A percentile compares a stretch with the other conserved stretches of the same genome.
These are phyloP conservation scores for Blyttiomyces sp. DNA, from an alignment of 371 early-diverging fungal species.

Conservation along the genomic window DNA sequence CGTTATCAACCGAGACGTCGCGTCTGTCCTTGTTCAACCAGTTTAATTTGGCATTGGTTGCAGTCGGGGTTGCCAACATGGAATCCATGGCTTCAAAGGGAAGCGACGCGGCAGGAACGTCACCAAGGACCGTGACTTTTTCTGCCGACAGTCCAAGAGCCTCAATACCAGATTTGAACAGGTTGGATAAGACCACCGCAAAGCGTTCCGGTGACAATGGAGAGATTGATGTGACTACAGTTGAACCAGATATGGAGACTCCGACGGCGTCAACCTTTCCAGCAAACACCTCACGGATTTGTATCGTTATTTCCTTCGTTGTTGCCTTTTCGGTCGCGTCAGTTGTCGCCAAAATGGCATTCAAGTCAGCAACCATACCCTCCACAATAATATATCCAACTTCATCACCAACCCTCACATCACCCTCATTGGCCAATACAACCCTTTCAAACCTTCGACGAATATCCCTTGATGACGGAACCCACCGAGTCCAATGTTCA, in stretches of 20 bases:
- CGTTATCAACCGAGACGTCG: background rate
- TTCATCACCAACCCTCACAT: slow-evolving; percentile 5
- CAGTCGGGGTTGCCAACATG: background rate
- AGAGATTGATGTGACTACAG: background rate
- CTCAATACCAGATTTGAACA: background rate
- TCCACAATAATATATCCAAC: slow-evolving; percentile 17
- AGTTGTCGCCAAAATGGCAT: background rate
- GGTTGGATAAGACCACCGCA: background rate
- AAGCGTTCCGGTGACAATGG: background rate
- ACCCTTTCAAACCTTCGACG: slow-evolving; percentile 1
- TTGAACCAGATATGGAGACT: background rate
- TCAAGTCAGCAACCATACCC: slow-evolving; percentile 8
- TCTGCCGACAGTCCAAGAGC: background rate
- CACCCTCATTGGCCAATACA: background rate
- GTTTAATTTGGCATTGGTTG: background rate
- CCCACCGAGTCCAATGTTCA: slow-evolving; percentile 10
- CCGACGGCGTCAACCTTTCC: slow-evolving; percentile 10
- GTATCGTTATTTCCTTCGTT: background rate
- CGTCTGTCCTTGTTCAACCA: background rate
- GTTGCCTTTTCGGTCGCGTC: background rate
- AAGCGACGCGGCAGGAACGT: slow-evolving; percentile 5
- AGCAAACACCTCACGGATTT: slow-evolving; percentile 18
- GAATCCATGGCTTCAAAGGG: slow-evolving; percentile 11
- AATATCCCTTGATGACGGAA: slow-evolving; percentile 5
- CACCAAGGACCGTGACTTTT: slow-evolving; percentile 1